A percentile compares a stretch with the other conserved stretches of the same genome.
phyloP scores from a whole-genome alignment of 805 yeast species.

The Ogataea salicorniae region DNA sequence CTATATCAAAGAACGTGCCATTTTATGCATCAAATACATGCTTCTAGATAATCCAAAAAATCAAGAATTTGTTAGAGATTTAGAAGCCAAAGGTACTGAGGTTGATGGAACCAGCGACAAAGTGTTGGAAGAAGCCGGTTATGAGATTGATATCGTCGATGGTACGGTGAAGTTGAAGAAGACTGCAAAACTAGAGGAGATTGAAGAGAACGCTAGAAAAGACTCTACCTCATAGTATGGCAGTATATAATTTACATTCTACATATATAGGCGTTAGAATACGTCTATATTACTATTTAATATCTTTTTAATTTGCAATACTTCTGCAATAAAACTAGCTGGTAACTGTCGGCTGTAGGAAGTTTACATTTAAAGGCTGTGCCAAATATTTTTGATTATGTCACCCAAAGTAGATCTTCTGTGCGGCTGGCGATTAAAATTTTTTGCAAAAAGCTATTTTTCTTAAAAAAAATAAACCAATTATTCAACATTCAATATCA shows the following conservation, averaged over 20 bases:
- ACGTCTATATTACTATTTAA: too few species aligned
- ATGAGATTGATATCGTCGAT: constrained; percentile 62
- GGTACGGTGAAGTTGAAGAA: constrained; percentile 61
- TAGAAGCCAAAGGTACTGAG: constrained; percentile 71
- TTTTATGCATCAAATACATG: constrained; percentile 69
- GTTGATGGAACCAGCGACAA: constrained; percentile 49
- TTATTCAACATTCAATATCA: too few species aligned
- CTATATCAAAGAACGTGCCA: constrained; percentile 76
- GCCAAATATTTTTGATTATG: too few species aligned
- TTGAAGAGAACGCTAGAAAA: constrained; percentile 7
- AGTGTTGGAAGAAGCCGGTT: constrained; percentile 58
- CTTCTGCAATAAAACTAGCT: too few species aligned
- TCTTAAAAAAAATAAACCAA: too few species aligned
- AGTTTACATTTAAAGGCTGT: too few species aligned
- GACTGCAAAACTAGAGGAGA: constrained; percentile 11
- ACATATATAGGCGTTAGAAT: too few species aligned
- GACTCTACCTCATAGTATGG: neutral
- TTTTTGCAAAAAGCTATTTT: neutral
- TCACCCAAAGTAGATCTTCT: too few species aligned
- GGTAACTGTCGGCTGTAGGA: too few species aligned
- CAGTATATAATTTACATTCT: neutral
- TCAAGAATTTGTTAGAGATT: constrained; percentile 66
- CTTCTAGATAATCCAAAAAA: constrained; percentile 60
- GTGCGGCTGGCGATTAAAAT: neutral
- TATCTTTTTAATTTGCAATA: too few species aligned